phyloP scores from a whole-genome alignment of 1,284 basidiomycete genomes.

The Trichosporon sp. region DNA sequence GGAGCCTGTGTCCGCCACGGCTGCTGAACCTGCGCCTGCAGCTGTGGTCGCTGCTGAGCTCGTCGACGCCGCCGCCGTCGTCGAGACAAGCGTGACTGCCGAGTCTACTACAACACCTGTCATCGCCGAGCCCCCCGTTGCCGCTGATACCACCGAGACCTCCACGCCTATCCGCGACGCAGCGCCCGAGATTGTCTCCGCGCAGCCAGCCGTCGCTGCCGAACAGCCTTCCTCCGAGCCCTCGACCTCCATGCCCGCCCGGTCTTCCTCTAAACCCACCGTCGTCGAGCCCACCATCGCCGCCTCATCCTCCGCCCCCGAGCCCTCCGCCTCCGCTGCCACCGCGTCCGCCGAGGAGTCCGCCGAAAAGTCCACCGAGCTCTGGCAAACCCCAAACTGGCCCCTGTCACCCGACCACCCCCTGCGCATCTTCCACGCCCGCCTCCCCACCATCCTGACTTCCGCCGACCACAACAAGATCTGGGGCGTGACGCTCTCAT shows the following conservation, averaged over 20 bases:
- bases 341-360: background rate
- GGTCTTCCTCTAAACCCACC: background rate
- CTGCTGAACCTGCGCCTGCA: background rate
- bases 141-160: too few species aligned
- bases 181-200: too few species aligned
- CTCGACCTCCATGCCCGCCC: too few species aligned
- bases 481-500: constrained; percentile 25
- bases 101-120: background rate
- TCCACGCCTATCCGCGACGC: too few species aligned
- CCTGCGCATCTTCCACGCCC: constrained; percentile 16
- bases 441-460: constrained; percentile 17
- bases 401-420: constrained; percentile 20
- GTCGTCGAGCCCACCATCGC: background rate
- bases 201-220: too few species aligned
- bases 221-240: too few species aligned
- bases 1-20: background rate
- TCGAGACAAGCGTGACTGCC: background rate
- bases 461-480: constrained; percentile 20
- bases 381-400: constrained; percentile 9
- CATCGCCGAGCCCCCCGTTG: background rate
- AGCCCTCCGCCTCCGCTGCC: background rate
- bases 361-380: background rate
- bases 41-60: background rate
- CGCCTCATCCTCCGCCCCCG: too few species aligned
- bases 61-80: background rate